Base-by-base conservation (phyloP, 1,284 basidiomycete species). In the Tilletia walkeri region DNA sequence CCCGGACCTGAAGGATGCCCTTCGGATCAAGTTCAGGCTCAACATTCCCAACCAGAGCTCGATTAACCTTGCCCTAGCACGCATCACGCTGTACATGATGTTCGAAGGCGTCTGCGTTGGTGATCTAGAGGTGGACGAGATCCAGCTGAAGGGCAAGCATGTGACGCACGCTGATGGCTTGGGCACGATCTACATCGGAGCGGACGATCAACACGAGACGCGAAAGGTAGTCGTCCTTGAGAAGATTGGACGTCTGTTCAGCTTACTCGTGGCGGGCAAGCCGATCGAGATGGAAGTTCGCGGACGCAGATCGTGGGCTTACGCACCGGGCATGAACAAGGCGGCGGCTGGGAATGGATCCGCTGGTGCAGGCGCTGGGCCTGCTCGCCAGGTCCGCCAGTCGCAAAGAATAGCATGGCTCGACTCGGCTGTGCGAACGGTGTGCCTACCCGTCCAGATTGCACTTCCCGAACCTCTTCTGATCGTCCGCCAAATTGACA, bases 321-420 rank as follows among this genome's bases (percentile, higher is more conserved):
- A 68, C 36, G 24, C 48, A 5, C 63, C 66, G 10, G 38, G 45
- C 10, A 34, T 67, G 49, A 30, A 14, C 34, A 50, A 24, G 20
- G 48, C 18, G 30, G 49, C 30, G 9, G 49, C 48, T 54, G 49
- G 12, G n/a, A 70, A 73, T 2, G 73, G 66, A 6, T 72, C 75
- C 4, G 38, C 70, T 1, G 69, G 49, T n/a, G 53, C 72, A 5
- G 48, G 54, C 70, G 69, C 49, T 18, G 9, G n/a, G 9, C 10
- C 45, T 38, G 16, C 65, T 4, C n/a, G 45, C 20, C 47, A 30
- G 39, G 45, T 66, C 41, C 65, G 65, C 10, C 47, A 49, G 24
- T 50, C 65, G 18, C 74, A 72, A 63, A 70, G 75, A 36, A 75
- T 80, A 36, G 72, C 76, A 2, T 80, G 78, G 78, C 69, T 80